Base-by-base conservation (phyloP, 2,329 filamentous ascomycete species). In the Arthrobotrys sphaeroides region DNA sequence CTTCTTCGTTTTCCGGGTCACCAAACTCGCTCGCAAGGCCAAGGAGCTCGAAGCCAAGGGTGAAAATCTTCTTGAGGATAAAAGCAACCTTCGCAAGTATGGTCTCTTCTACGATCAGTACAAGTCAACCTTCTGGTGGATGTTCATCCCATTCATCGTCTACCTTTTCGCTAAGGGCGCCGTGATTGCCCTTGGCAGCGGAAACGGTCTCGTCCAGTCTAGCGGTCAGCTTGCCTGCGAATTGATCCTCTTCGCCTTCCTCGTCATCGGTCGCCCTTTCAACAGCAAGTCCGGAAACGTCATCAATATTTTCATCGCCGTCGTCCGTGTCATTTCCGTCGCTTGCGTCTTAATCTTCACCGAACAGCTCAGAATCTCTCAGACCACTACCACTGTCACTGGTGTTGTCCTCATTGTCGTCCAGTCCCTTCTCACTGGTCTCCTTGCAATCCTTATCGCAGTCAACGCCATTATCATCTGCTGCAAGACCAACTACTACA, bases 51-150 rank as follows among this genome's bases (percentile, higher is more conserved):
- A 96, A 78, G 94, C 94, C 69, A n/a, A 49, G 5, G 64, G 75
- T 33, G 91, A 94, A 81, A 83, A 87, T 0, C 86, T 99, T 6
- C 98, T 93, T 83, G 91, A 97, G 74, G 87, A 98, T 84, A 96
- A 95, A 85, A 88, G 91, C 72, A 90, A 90, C 42, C 97, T 95
- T 94, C 87, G 92, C 82, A 96, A 95, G 85, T 99, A 99, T 86
- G 95, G 92, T 80, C 86, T 97, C 77, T 98, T 99, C 84, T 99
- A 99, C 85, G 95, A 98, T 80, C 90, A 90, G 79, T 98, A 97
- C 86, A 93, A 93, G 84, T 93, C 91, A 83, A 89, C 90, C 79
- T 97, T 94, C 85, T 99, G 95, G 95, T 98, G 94, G 94, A 84
- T 97, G 22, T 98, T 99, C 81, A 87, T 98, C 12, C 95, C 95